Conservation (phyloP, 2,329 filamentous ascomycete genomes). For the Penicillium sp. region DNA sequence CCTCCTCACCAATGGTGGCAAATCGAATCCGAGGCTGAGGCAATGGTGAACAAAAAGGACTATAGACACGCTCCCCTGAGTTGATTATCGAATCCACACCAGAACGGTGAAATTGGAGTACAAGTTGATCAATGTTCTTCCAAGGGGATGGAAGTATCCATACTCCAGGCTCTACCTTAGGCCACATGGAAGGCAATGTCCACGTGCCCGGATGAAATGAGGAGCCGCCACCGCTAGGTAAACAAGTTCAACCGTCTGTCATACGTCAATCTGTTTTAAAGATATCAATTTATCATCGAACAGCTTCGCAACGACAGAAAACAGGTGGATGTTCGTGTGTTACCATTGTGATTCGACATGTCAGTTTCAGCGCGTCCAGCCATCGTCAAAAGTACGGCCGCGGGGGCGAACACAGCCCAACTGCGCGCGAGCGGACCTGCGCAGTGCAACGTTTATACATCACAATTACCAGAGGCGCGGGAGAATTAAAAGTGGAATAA, state of each 20-base stretch:
- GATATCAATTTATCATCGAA: neutral
- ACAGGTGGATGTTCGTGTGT: neutral
- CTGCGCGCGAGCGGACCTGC: conserved; percentile 14
- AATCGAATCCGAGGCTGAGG: neutral
- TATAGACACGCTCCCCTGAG: neutral
- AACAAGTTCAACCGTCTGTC: too few species aligned
- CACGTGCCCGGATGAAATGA: neutral
- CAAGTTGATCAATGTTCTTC: neutral
- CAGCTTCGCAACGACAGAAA: neutral
- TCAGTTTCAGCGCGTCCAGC: conserved; percentile 12
- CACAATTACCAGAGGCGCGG: conserved; percentile 14
- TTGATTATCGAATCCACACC: neutral
- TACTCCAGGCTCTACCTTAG: neutral
- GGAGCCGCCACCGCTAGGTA: neutral
- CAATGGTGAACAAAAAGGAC: neutral
- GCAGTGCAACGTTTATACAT: conserved; percentile 18
- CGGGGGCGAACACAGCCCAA: conserved; percentile 5
- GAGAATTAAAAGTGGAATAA: conserved; percentile 7
- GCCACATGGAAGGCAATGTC: neutral
- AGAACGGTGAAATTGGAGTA: neutral
- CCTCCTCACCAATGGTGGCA: neutral
- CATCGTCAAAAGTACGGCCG: neutral
- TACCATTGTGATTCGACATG: conserved; percentile 11
- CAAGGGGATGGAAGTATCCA: neutral
- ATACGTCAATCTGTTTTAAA: neutral